Evolutionary conservation across 1,139 yeast species (phyloP).

Genomic region (Kodamaea anthophila): DNA sequence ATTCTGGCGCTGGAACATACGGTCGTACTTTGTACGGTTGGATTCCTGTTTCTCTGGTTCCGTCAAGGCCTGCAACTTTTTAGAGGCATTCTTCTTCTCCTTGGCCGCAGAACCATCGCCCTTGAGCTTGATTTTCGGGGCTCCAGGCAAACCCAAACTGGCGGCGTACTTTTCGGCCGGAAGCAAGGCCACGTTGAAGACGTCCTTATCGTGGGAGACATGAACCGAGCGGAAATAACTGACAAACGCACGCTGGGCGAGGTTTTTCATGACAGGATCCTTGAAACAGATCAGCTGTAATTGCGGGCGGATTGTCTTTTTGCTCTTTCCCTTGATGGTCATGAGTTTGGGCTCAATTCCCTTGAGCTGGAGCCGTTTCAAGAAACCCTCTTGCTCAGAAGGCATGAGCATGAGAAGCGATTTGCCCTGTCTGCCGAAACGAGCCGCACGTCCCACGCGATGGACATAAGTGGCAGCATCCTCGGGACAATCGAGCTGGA

Average conservation of each 20-base stretch:
- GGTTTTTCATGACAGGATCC: slow-evolving; percentile 83
- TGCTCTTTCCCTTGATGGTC: slow-evolving; percentile 70
- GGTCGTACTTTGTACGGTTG: slow-evolving; percentile 82
- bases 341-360: slow-evolving; percentile 67
- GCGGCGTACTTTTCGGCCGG: slow-evolving; percentile 83
- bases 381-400: slow-evolving; percentile 73
- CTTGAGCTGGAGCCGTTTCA: slow-evolving; percentile 54
- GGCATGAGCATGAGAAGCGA: slow-evolving; percentile 81
- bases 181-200: slow-evolving; percentile 68
- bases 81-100: slow-evolving; percentile 76
- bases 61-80: slow-evolving; percentile 60
- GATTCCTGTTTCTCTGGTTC: slow-evolving; percentile 24
- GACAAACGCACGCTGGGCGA: slow-evolving; percentile 93
- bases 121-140: slow-evolving; percentile 80
- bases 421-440: slow-evolving; percentile 87
- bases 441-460: slow-evolving; percentile 93
- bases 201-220: slow-evolving; percentile 81
- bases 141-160: slow-evolving; percentile 91
- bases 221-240: slow-evolving; percentile 82
- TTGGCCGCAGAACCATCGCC: slow-evolving; percentile 47
- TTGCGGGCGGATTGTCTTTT: slow-evolving; percentile 75
- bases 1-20: slow-evolving; percentile 92
- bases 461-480: slow-evolving; percentile 93
- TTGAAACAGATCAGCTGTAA: slow-evolving; percentile 87
- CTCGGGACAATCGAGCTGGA: slow-evolving; percentile 95